A percentile compares a stretch with the other conserved stretches of the same genome.
phyloP scores from a whole-genome alignment of 1,139 yeast species.

The Saccharomyces pastorianus region DNA sequence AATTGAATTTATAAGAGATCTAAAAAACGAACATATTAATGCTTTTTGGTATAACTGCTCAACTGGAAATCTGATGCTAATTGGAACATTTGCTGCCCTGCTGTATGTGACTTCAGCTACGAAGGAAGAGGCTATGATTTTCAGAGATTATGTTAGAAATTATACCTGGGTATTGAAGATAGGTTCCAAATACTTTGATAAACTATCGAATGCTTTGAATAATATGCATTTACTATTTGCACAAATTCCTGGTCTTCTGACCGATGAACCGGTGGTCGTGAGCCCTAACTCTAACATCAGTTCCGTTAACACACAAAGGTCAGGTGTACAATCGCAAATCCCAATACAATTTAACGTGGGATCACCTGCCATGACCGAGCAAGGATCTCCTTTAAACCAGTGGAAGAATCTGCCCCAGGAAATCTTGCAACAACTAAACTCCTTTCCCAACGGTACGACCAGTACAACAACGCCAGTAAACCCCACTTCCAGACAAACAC shows the following conservation, averaged over 20 bases:
- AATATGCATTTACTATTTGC: constrained; percentile 57
- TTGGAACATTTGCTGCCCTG: constrained; percentile 80
- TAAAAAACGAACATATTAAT: constrained; percentile 74
- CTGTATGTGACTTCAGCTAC: constrained; percentile 55
- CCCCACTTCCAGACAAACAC: neutral
- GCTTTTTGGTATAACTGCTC: constrained; percentile 86
- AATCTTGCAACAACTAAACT: constrained; percentile 14
- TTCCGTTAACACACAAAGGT: neutral
- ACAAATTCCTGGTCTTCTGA: constrained; percentile 60
- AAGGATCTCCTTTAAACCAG: constrained; percentile 8
- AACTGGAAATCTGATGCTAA: constrained; percentile 65
- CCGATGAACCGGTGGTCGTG: constrained; percentile 33
- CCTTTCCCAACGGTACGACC: neutral
- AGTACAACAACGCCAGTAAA: neutral
- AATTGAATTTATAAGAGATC: constrained; percentile 65
- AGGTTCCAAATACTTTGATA: constrained; percentile 66
- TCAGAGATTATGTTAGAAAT: constrained; percentile 59
- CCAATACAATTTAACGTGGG: neutral
- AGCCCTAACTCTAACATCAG: neutral
- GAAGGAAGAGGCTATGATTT: constrained; percentile 54
- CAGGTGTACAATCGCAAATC: neutral
- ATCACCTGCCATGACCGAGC: constrained; percentile 10
- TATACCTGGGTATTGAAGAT: constrained; percentile 70
- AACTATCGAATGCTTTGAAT: constrained; percentile 59
- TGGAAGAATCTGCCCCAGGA: constrained; percentile 17